Evolutionary conservation across 805 yeast species (phyloP), one percentile per base, ranked within the genome.

Genomic region (Yarrowia porcina): DNA sequence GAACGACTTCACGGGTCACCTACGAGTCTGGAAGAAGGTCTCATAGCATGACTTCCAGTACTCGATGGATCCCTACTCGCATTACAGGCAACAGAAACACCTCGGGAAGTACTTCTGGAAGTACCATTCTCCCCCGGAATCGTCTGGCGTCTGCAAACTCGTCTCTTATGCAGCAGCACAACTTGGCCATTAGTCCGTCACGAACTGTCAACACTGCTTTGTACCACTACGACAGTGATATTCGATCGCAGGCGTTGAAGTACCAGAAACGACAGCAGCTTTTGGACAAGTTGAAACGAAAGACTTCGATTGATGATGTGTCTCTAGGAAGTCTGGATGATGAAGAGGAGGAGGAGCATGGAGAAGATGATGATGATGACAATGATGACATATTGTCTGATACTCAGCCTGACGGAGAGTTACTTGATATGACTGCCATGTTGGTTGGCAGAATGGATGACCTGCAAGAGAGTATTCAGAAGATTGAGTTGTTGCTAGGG

Each of bases 371-470:
- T 21, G 57, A 35, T 6, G 57, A 50, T 25, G 59, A 52, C 8
- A 52, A 52, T 17, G 59, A 52, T 17, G 59, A 52, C 7, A 52
- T 52, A 6, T 25, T 52, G 44, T 35, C 44, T 11, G 59, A 52
- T 8, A 36, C 59, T 7, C 59, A 52, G 33, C 59, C 59, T 7
- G 59, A 52, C 18, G 59, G 59, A 23, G 61, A 56, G 30, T n/a
- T 56, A 10, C 30, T 39, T 21, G 61, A 56, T 30, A 39, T 56
- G 61, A 56, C 61, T 8, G 18, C 61, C 12, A 56, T 56, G 61
- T 20, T 56, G n/a, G 49, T 56, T 10, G 49, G 49, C 1, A 18
- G 61, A 20, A 41, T 56, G 38, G 49, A 56, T 11, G 61, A 56
- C 9, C 21, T 56, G 3, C 61, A 56, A 21, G 61, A 56, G 61